These are phyloP conservation scores for Monosporascus sp. DNA, from an alignment of 2,329 filamentous ascomycete genomes.

Conservation along the genomic window DNA sequence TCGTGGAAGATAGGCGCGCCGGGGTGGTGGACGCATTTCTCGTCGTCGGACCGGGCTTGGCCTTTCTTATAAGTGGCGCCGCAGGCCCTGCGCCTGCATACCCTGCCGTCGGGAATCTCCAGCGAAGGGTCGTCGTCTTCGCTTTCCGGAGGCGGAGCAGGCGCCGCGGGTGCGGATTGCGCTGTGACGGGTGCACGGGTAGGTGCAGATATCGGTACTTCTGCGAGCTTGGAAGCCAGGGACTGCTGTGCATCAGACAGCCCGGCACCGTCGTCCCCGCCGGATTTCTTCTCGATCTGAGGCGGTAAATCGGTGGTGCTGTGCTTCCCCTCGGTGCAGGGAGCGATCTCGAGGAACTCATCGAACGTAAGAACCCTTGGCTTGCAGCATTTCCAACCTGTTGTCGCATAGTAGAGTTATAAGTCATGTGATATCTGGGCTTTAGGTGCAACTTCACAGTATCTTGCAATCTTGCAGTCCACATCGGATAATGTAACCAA, in stretches of 20 bases:
- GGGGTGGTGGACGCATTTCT: constrained; percentile 83
- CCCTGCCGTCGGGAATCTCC: constrained; percentile 66
- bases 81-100: constrained; percentile 75
- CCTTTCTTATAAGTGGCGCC: constrained; percentile 59
- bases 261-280: constrained; percentile 34
- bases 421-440: constrained; percentile 6
- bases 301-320: constrained; percentile 73
- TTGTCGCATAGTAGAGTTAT: neutral
- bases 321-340: constrained; percentile 90
- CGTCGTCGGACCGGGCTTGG: constrained; percentile 52
- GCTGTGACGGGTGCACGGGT: constrained; percentile 34
- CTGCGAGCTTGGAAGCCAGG: constrained; percentile 36
- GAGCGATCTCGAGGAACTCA: constrained; percentile 88
- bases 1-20: constrained; percentile 93
- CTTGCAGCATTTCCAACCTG: constrained; percentile 99
- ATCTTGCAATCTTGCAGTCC: no score
- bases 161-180: constrained; percentile 44
- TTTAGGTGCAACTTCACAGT: neutral
- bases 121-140: constrained; percentile 80
- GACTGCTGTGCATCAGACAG: constrained; percentile 26
- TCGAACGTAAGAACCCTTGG: constrained; percentile 94
- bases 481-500: neutral
- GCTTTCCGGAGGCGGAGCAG: constrained; percentile 65
- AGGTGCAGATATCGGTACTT: constrained; percentile 35
- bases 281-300: constrained; percentile 53